Evolutionary conservation across 2,329 filamentous ascomycete genomes (phyloP).

Genomic region (Sporothrix variecibatus): DNA sequence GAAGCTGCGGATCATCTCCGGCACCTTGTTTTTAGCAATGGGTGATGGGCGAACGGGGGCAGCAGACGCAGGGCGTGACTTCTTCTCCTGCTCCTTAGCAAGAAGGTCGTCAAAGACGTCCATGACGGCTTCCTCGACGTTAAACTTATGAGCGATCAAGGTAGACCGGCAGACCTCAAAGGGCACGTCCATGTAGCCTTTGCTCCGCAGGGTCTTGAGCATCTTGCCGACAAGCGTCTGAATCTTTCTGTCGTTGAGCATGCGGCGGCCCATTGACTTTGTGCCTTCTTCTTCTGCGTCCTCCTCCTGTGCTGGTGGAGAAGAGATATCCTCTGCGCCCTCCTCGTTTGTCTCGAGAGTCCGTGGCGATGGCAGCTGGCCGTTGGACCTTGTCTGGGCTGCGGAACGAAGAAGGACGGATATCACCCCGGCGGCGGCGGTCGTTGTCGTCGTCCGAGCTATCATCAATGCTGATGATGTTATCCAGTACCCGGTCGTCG

Average conservation of each 20-base stretch:
- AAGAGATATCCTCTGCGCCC: not conserved
- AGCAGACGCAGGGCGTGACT: not conserved
- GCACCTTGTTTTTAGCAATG: slow-evolving; percentile 19
- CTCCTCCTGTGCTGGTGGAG: not conserved
- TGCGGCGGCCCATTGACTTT: slow-evolving; percentile 14
- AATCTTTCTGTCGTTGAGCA: slow-evolving; percentile 26
- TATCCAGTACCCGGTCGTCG: slow-evolving; percentile 34
- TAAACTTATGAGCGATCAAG: slow-evolving; percentile 26
- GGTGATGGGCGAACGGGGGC: not conserved
- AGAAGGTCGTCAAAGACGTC: slow-evolving; percentile 27
- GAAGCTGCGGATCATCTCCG: slow-evolving; percentile 30
- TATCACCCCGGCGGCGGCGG: slow-evolving; percentile 60
- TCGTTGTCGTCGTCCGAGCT: slow-evolving; percentile 54
- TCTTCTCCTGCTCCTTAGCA: not conserved
- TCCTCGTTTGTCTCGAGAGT: not conserved
- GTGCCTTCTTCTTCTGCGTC: not conserved
- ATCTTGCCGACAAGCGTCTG: slow-evolving; percentile 24
- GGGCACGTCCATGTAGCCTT: slow-evolving; percentile 1
- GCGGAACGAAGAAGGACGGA: slow-evolving; percentile 61
- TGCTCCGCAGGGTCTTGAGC: slow-evolving; percentile 23
- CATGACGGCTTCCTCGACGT: slow-evolving; percentile 24
- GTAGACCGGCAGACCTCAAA: slow-evolving; percentile 22
- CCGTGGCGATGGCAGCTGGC: slow-evolving; percentile 16
- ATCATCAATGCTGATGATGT: slow-evolving; percentile 51
- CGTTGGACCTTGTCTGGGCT: slow-evolving; percentile 33